These are phyloP conservation scores for Nemania bipapillata DNA, from an alignment of 2,329 filamentous ascomycete genomes.

Conservation along the genomic window DNA sequence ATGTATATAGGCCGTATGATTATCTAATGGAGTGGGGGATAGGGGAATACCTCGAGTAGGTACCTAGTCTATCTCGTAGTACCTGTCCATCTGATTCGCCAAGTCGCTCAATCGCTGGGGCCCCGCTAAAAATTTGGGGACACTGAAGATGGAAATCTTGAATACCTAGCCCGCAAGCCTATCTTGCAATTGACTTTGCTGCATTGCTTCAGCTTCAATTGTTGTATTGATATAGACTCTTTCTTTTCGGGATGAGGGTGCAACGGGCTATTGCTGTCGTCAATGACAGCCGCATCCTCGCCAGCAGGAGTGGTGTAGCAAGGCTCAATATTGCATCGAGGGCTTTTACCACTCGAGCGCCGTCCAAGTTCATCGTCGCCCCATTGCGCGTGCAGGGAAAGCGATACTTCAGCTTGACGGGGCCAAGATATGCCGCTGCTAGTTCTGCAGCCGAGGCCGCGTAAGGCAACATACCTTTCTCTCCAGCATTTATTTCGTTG, in stretches of 20 bases:
- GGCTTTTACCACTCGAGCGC: slow-evolving; percentile 45
- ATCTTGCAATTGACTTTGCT: neutral
- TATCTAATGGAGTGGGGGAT: too few species aligned
- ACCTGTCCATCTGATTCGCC: slow-evolving; percentile 41
- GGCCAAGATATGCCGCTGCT: slow-evolving; percentile 50
- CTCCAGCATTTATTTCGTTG: neutral
- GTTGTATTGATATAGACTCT: slow-evolving; percentile 14
- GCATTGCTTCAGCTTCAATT: slow-evolving; percentile 35
- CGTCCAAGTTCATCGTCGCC: slow-evolving; percentile 50
- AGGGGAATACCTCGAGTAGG: neutral
- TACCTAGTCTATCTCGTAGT: neutral
- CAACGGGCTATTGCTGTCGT: slow-evolving; percentile 54
- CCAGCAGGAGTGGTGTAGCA: slow-evolving; percentile 50
- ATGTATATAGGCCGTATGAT: too few species aligned
- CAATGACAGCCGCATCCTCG: slow-evolving; percentile 53
- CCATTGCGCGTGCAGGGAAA: slow-evolving; percentile 50
- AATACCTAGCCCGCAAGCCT: neutral
- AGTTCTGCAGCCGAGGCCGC: slow-evolving; percentile 54
- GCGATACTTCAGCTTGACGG: slow-evolving; percentile 56
- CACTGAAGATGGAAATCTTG: slow-evolving; percentile 6
- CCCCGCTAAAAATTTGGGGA: slow-evolving; percentile 43
- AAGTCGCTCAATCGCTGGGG: slow-evolving; percentile 26
- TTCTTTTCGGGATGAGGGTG: slow-evolving; percentile 54
- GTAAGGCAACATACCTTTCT: slow-evolving; percentile 47
- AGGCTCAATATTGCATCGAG: slow-evolving; percentile 51